Base-by-base conservation (phyloP, 208 protist species). In the Leishmania mexicana region DNA sequence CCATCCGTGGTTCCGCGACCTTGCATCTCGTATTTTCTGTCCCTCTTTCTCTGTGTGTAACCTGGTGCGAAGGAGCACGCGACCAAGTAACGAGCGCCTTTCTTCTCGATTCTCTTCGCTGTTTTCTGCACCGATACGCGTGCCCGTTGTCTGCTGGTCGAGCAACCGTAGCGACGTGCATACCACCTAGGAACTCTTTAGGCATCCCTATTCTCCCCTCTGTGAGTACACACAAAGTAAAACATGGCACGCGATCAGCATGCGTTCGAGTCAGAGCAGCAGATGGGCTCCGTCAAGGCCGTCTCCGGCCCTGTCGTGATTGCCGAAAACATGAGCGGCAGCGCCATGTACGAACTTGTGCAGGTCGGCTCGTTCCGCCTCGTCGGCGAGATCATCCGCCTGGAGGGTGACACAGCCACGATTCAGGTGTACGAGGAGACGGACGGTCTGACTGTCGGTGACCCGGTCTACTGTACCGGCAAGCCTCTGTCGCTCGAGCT, bases 361-460 rank as follows among this genome's bases (percentile, higher is more conserved):
- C 98, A 99, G 91, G 99, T 99, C 31, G 99, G 99, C 76, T 92
- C 96, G 72, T 89, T 97, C 79, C 86, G 99, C 53, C 92, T 99
- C 3, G 99, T 99, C 13, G 99, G 99, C 67, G 99, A 99, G 94
- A 99, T 99, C 85, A 99, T 99, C 98, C 96, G 99, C 88, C 95
- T 99, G 38, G 99, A 99, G 88, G 95, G 92, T 62, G 99, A 99
- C 89, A 99, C 95, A 15, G 99, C 99, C 6, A 99, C 99, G 21
- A 99, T 99, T 88, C 99, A 99, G 92, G 99, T 99, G 31, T 99
- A 99, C 94, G 99, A 99, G 90, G 99, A 99, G 88, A 99, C 99
- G 40, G 97, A 98, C 45, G 99, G 99, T 85, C 94, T 99, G n/a
- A 99, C 96, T 38, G 99, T 99, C 47, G 99, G 99, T 68, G 99